Percentiles rank a stretch among this genome's conserved stretches.
phyloP scores from a whole-genome alignment of 192 early-diverging fungal species.

The Umbelopsis ramanniana region DNA sequence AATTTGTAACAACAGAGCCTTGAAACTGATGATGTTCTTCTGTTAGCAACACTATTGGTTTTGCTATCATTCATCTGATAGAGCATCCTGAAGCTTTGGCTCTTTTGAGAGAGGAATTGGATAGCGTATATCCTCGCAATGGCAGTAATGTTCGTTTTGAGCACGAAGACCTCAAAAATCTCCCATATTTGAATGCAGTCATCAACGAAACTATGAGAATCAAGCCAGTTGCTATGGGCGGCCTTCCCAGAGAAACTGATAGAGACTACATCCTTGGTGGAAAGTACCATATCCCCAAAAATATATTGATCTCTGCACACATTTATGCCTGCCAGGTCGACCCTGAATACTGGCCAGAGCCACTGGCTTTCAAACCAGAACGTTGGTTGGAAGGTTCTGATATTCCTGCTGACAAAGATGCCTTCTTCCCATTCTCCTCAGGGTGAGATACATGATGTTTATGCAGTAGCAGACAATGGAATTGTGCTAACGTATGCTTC shows the following conservation, averaged over 20 bases:
- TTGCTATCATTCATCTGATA: conserved; percentile 32
- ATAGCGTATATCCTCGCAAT: conserved; percentile 16
- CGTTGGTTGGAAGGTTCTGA: conserved; percentile 31
- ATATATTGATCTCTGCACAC: conserved; percentile 2
- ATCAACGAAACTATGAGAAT: conserved; percentile 58
- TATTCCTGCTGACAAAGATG: conserved; percentile 39
- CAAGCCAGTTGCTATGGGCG: conserved; percentile 43
- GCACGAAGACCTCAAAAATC: conserved; percentile 45
- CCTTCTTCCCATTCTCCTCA: conserved; percentile 54
- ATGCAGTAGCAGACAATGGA: background rate
- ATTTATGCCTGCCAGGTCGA: conserved; percentile 22
- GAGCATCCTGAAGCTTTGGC: conserved; percentile 18
- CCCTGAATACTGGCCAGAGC: conserved; percentile 28
- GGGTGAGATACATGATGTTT: conserved; percentile 35
- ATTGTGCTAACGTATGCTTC: background rate
- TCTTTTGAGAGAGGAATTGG: conserved; percentile 28
- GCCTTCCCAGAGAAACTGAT: conserved; percentile 41
- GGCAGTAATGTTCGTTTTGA: background rate
- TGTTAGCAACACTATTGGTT: conserved; percentile 33
- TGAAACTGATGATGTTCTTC: background rate
- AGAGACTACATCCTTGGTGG: conserved; percentile 49
- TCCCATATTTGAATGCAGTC: conserved; percentile 56
- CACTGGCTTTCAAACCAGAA: conserved; percentile 36
- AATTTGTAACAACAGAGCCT: background rate
- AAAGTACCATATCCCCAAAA: conserved; percentile 48